Evolutionary conservation across 2,329 filamentous ascomycete species (phyloP).

Genomic region (Cordyceps tenuipes): DNA sequence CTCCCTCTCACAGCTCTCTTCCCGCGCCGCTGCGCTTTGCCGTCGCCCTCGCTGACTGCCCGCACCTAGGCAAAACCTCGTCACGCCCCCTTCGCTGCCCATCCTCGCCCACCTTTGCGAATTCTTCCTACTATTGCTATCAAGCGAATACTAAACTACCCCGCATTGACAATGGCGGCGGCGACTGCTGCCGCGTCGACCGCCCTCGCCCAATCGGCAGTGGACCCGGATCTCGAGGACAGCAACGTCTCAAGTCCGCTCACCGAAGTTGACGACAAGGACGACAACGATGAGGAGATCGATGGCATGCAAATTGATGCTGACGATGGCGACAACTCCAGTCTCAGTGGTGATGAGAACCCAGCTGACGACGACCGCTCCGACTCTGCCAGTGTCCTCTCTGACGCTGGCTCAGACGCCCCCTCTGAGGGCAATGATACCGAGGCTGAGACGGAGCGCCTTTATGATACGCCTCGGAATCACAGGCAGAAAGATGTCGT

Average conservation of each 20-base stretch:
- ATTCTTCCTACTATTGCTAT: not conserved
- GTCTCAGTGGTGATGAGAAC: constrained; percentile 20
- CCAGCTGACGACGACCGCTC: constrained; percentile 25
- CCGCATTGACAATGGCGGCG: constrained; percentile 41
- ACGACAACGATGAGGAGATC: constrained; percentile 59
- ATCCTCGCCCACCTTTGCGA: constrained; percentile 32
- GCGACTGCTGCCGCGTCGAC: constrained; percentile 42
- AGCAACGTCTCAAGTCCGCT: constrained; percentile 81
- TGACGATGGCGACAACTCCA: constrained; percentile 23
- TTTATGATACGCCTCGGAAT: constrained; percentile 78
- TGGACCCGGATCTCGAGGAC: constrained; percentile 44
- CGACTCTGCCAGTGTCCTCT: constrained; percentile 46
- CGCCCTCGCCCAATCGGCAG: constrained; percentile 36
- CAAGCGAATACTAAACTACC: not conserved
- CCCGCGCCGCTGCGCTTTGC: constrained; percentile 7
- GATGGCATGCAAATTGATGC: constrained; percentile 47
- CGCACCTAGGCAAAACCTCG: constrained; percentile 14
- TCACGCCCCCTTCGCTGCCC: constrained; percentile 39
- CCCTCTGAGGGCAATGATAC: constrained; percentile 50
- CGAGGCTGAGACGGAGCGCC: constrained; percentile 88
- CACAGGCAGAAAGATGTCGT: constrained; percentile 54
- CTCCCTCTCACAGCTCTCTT: not conserved
- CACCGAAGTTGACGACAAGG: constrained; percentile 81
- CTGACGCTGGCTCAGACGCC: constrained; percentile 39
- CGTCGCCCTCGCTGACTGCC: constrained; percentile 12